Base-by-base conservation (phyloP, 1,284 basidiomycete genomes). In the Pseudozyma flocculosa region DNA sequence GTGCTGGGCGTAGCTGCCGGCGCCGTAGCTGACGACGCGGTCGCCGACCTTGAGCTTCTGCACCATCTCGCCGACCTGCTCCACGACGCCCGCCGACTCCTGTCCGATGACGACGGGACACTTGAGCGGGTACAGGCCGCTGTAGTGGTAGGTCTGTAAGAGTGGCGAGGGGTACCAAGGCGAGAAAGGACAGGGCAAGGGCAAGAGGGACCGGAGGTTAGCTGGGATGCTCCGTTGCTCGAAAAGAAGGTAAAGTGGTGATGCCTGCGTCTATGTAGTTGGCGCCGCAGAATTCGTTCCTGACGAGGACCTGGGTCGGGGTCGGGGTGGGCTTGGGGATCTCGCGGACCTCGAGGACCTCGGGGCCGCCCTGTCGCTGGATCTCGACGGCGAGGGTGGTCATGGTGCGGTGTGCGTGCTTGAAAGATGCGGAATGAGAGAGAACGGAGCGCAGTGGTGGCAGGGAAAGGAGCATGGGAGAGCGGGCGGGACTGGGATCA, bases 61-160 rank as follows among this genome's bases (percentile, higher is more conserved):
- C 0, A 70, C 58, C 22, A 72, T 55, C 3, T 64, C 48, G 26
- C 68, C 44, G 82, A 93, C 80, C 9, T 83, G 81, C 43, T 89
- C 83, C 45, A 96, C 83, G 4, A 82, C 85, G 3, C 93, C 93
- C 1, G 88, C 83, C 0, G 83, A 83, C 77, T 96, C 93, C 63
- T 85, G 85, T 9, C 93, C 93, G 34, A 91, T 80, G 13, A 84
- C 82, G 58, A 85, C 85, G 4, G 93, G 93, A 11, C 5, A 11
- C 56, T 89, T 85, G 4, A 79, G 72, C 40, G 79, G 79, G 75
- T 84, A 84, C 22, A 84, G 72, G 2, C 83, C 83, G 2, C 68
- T 65, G 22, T 70, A 72, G 43, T 74, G 68, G 60, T 78, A 79
- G 39, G 87, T 90, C n/a, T n/a, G n/a, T n/a, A n/a, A n/a, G n/a